Evolutionary conservation across 768 basidiomycete species (phyloP).

Genomic region (Sistotremastrum suecicum): DNA sequence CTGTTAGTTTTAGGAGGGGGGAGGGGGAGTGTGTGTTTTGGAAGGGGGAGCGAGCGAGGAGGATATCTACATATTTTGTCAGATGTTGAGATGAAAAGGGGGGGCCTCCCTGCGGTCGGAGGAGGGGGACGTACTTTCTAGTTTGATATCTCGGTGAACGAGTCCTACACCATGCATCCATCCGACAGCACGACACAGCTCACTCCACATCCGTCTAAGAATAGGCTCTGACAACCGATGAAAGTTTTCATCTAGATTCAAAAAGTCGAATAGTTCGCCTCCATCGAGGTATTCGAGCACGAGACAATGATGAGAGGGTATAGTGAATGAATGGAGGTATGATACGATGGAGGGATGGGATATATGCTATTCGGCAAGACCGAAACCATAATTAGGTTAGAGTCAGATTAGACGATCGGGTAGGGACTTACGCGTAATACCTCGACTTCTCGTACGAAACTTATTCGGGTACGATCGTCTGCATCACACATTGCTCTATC

Average conservation of each 20-base stretch:
- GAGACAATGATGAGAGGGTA: constrained; percentile 58
- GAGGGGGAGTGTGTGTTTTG: constrained; percentile 45
- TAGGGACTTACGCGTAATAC: constrained; percentile 50
- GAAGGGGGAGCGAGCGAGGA: background rate
- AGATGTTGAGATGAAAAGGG: background rate
- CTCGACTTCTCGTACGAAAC: constrained; percentile 73
- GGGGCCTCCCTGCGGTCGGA: background rate
- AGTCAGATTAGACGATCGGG: background rate
- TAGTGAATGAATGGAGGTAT: constrained; percentile 56
- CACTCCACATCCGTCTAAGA: constrained; percentile 56
- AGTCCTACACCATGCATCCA: constrained; percentile 82
- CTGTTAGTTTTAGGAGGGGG: constrained; percentile 69
- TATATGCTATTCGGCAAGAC: constrained; percentile 37
- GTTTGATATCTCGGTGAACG: constrained; percentile 86
- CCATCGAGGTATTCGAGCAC: constrained; percentile 65
- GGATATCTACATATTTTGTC: background rate
- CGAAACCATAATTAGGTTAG: constrained; percentile 3
- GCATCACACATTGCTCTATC: constrained; percentile 28
- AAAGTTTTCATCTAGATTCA: constrained; percentile 35
- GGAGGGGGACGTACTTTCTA: constrained; percentile 28
- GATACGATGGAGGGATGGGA: constrained; percentile 71
- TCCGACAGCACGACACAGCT: constrained; percentile 62
- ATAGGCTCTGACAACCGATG: constrained; percentile 25
- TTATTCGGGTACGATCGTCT: constrained; percentile 61
- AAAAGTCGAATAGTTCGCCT: constrained; percentile 69